phyloP scores from a whole-genome alignment of 257 asterid genomes.

The Datura wrightii region DNA sequence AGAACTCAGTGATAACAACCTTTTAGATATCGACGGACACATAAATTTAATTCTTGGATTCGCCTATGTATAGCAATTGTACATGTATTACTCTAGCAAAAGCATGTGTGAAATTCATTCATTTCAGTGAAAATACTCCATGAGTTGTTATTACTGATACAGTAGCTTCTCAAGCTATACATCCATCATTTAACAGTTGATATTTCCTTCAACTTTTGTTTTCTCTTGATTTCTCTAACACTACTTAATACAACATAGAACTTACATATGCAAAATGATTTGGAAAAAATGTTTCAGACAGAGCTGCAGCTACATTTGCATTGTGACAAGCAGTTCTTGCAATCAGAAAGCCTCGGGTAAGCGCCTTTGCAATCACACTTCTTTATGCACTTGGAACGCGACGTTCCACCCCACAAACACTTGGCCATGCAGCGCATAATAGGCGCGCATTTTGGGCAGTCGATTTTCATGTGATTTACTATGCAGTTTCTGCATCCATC shows the following conservation, averaged over 20 bases:
- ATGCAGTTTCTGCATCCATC: conserved; percentile 66
- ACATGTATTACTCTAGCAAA: background rate
- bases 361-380: conserved; percentile 71
- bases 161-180: background rate
- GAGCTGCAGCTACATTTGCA: conserved; percentile 72
- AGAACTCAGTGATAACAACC: no score
- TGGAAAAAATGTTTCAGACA: conserved; percentile 25
- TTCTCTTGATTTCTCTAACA: background rate
- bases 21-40: background rate
- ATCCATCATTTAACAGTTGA: background rate
- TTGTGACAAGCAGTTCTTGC: conserved; percentile 66
- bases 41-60: background rate
- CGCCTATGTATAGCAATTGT: background rate
- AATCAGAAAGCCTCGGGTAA: conserved; percentile 64
- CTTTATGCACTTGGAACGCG: conserved; percentile 57
- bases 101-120: background rate
- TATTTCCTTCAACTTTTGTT: background rate
- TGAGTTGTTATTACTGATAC: background rate
- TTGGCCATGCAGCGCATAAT: conserved; percentile 75
- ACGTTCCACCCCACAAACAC: conserved; percentile 70
- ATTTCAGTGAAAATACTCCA: background rate
- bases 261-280: background rate
- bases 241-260: background rate
- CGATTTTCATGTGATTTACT: conserved; percentile 50
- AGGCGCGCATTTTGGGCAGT: conserved; percentile 72